Evolutionary conservation across 2,329 filamentous ascomycete genomes (phyloP).

Genomic region (Aspergillus vadensis): DNA sequence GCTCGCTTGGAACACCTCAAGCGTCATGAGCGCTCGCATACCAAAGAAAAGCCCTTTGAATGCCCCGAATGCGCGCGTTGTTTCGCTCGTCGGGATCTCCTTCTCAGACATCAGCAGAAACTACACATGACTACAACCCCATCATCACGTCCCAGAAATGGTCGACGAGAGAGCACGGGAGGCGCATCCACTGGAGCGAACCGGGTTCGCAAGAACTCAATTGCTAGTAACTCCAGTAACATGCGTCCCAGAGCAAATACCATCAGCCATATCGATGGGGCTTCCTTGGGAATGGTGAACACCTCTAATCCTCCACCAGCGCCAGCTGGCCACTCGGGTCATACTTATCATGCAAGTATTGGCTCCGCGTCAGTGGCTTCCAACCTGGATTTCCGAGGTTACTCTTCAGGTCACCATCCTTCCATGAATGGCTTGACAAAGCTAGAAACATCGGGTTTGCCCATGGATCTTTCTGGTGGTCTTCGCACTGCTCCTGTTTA

Average conservation of each 20-base stretch:
- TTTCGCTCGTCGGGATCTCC: conserved; percentile 88
- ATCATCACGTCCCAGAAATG: conserved; percentile 79
- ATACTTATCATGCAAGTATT: conserved; percentile 75
- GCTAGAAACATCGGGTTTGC: conserved; percentile 75
- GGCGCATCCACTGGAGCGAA: conserved; percentile 67
- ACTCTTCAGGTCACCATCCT: conserved; percentile 49
- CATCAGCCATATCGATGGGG: conserved; percentile 86
- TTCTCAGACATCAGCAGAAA: conserved; percentile 97
- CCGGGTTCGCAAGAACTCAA: conserved; percentile 88
- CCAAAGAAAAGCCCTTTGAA: conserved; percentile 98
- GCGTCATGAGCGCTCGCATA: conserved; percentile 95
- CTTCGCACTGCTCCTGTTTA: conserved; percentile 78
- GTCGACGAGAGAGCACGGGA: conserved; percentile 81
- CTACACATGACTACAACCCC: conserved; percentile 90
- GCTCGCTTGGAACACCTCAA: conserved; percentile 95
- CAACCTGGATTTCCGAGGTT: conserved; percentile 68
- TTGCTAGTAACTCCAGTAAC: conserved; percentile 62
- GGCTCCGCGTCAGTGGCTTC: conserved; percentile 60
- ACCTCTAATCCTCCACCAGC: conserved; percentile 26
- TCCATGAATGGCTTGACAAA: conserved; percentile 74
- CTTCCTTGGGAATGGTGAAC: conserved; percentile 66
- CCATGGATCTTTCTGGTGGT: conserved; percentile 66
- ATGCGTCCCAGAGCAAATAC: conserved; percentile 94
- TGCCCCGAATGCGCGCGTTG: conserved; percentile 92
- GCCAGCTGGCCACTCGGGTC: conserved; percentile 36